Conservation (phyloP, 2,329 filamentous ascomycete genomes). For the Stemphylium beticola region DNA sequence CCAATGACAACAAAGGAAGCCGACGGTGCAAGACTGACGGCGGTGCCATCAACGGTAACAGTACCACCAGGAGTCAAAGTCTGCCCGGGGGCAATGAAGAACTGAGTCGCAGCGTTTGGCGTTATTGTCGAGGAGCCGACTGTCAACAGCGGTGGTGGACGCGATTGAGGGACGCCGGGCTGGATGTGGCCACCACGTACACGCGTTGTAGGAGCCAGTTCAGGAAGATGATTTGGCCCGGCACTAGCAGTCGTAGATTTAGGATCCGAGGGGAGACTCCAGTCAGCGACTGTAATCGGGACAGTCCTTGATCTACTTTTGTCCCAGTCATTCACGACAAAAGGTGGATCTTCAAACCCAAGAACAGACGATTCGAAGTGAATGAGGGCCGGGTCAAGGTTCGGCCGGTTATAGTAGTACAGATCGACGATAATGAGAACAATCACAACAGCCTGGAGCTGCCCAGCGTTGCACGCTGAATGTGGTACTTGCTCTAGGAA, state of each 20-base stretch:
- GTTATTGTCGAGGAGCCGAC: slow-evolving; percentile 50
- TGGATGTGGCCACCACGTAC: slow-evolving; percentile 13
- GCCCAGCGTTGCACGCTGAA: slow-evolving; percentile 43
- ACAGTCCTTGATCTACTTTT: slow-evolving; percentile 7
- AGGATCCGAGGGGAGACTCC: slow-evolving; percentile 12
- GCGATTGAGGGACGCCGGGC: slow-evolving; percentile 17
- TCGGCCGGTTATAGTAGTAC: slow-evolving; percentile 35
- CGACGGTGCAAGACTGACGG: slow-evolving; percentile 49
- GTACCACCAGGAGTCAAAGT: slow-evolving; percentile 49
- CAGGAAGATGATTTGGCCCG: slow-evolving; percentile 7
- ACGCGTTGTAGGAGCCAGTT: slow-evolving; percentile 10
- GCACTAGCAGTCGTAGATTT: slow-evolving; percentile 8
- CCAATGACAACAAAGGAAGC: slow-evolving; percentile 51
- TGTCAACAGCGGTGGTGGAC: slow-evolving; percentile 47
- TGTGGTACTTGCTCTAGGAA: slow-evolving; percentile 47
- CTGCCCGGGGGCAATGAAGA: slow-evolving; percentile 49
- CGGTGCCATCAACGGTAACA: slow-evolving; percentile 47
- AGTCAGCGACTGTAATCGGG: slow-evolving; percentile 23
- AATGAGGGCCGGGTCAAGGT: slow-evolving; percentile 30
- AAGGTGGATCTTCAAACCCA: slow-evolving; percentile 32
- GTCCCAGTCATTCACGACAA: slow-evolving; percentile 16
- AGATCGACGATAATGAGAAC: slow-evolving; percentile 53
- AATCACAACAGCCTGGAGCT: slow-evolving; percentile 49
- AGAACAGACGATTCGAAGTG: slow-evolving; percentile 38
- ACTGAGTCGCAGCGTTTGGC: slow-evolving; percentile 55